A percentile compares a stretch with the other conserved stretches of the same genome.
phyloP scores from a whole-genome alignment of 352 stramenopile genomes.

The Phytopythium litorale region DNA sequence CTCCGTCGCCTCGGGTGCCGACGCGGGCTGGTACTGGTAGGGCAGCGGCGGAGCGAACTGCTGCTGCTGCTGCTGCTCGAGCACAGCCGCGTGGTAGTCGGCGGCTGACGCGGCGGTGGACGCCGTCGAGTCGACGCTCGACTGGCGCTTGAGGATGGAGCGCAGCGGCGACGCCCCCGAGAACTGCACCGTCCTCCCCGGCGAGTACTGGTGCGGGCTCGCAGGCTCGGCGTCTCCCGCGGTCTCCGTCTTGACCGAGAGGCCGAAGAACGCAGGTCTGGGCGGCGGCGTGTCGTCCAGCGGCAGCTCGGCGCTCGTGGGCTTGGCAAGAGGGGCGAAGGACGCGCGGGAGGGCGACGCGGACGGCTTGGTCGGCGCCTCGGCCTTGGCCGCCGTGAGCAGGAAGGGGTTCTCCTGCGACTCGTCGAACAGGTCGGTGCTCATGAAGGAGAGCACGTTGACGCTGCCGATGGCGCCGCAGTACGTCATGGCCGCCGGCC shows the following conservation, averaged over 20 bases:
- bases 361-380: constrained; percentile 3
- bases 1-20: neutral
- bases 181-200: constrained; percentile 32
- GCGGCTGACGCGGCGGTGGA: constrained; percentile 28
- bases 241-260: constrained; percentile 6
- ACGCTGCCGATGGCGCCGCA: constrained; percentile 61
- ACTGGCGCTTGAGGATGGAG: constrained; percentile 44
- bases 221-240: constrained; percentile 1
- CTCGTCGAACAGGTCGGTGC: constrained; percentile 68
- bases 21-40: neutral
- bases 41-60: neutral
- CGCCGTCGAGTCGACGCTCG: constrained; percentile 33
- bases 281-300: constrained; percentile 24
- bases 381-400: constrained; percentile 18
- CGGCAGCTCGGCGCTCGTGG: constrained; percentile 26
- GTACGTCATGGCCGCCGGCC: constrained; percentile 29
- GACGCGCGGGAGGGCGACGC: neutral
- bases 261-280: constrained; percentile 6
- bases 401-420: constrained; percentile 69
- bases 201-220: constrained; percentile 11
- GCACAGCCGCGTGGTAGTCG: constrained; percentile 16
- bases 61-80: constrained; percentile 10
- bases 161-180: constrained; percentile 15
- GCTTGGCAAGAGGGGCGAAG: neutral
- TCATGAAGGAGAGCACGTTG: constrained; percentile 65